Evolutionary conservation across 202 grass and related monocot genomes (phyloP).

Genomic region (Setaria italica): DNA sequence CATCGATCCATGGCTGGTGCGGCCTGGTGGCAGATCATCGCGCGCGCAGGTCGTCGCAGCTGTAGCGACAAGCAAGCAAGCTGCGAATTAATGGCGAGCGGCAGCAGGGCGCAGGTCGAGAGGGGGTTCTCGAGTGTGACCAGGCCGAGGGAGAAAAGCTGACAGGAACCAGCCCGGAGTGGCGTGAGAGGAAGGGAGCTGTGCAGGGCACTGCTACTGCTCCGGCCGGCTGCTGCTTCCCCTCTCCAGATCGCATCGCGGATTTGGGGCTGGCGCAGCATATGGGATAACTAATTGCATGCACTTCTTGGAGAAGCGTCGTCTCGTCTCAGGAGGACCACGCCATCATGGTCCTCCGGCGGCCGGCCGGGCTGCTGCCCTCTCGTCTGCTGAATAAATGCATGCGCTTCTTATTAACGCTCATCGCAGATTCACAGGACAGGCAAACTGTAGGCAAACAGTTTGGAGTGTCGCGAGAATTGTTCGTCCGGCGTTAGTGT

Average conservation of each 20-base stretch:
- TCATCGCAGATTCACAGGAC: neutral
- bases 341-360: neutral
- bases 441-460: neutral
- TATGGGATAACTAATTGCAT: constrained; percentile 31
- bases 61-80: constrained; percentile 21
- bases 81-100: constrained; percentile 20
- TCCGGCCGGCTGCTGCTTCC: neutral
- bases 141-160: neutral
- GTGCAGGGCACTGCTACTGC: neutral
- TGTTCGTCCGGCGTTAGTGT: neutral
- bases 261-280: neutral
- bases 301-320: neutral
- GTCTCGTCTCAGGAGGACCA: neutral
- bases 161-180: constrained; percentile 6
- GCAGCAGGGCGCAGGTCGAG: neutral
- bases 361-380: neutral
- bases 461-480: neutral
- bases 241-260: constrained; percentile 21
- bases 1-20: neutral
- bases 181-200: neutral
- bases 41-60: constrained; percentile 1
- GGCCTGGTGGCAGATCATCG: neutral
- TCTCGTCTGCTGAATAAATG: neutral
- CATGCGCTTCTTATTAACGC: neutral
- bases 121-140: too few species aligned